Conservation (phyloP, 805 yeast species). For the Candida lessepsii region DNA sequence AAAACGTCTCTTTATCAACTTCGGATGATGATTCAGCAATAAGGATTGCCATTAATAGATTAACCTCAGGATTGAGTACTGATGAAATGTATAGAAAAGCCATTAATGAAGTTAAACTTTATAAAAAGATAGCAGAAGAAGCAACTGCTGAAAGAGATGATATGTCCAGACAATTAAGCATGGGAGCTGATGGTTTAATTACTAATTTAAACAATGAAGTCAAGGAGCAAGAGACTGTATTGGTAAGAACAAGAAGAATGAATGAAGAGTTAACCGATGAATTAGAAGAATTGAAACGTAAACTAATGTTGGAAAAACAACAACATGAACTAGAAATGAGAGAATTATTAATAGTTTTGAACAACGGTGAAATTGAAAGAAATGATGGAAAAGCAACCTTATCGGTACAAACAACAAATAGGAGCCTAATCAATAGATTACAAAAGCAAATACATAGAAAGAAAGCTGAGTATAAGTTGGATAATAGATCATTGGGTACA, state of each 20-base stretch:
- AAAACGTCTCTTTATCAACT: constrained; percentile 57
- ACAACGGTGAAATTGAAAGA: constrained; percentile 38
- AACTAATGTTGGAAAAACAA: constrained; percentile 63
- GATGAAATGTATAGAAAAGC: constrained; percentile 86
- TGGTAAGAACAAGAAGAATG: constrained; percentile 58
- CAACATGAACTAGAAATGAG: constrained; percentile 76
- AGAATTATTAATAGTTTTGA: constrained; percentile 64
- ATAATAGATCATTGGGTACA: constrained; percentile 46
- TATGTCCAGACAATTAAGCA: constrained; percentile 59
- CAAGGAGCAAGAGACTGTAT: constrained; percentile 58
- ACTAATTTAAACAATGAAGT: constrained; percentile 59
- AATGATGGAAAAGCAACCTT: constrained; percentile 36
- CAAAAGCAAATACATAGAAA: constrained; percentile 47
- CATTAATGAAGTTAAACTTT: constrained; percentile 49
- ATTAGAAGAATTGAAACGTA: constrained; percentile 60
- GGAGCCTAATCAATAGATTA: constrained; percentile 39
- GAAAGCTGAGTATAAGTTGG: constrained; percentile 47
- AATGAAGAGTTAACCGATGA: constrained; percentile 61
- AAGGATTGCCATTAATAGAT: constrained; percentile 71
- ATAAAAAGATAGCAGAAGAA: constrained; percentile 51
- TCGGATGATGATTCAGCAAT: constrained; percentile 51
- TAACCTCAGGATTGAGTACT: constrained; percentile 71
- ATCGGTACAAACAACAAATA: constrained; percentile 33
- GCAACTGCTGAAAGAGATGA: constrained; percentile 60
- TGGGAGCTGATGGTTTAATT: constrained; percentile 77